Base-by-base conservation (phyloP, 2,329 filamentous ascomycete genomes). In the Onygenales sp. region DNA sequence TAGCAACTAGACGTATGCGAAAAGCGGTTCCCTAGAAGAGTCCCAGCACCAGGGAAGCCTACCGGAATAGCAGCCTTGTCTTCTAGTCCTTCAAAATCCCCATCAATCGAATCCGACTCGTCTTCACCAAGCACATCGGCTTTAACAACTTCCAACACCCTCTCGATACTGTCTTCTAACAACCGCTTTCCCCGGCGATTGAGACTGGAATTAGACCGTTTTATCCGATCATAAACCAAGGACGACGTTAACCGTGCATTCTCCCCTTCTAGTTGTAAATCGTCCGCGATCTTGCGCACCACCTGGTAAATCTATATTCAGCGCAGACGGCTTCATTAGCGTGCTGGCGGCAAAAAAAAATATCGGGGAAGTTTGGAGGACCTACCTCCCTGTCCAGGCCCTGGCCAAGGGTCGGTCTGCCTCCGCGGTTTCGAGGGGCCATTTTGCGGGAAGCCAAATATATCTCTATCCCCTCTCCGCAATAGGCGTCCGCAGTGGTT, bases 141-240 rank as follows among this genome's bases (percentile, higher is more conserved):
- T 53, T 84, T 85, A 5, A 92, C 75, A 14, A 89, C 82, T 7
- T 84, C 80, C 13, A 96, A 73, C 0, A 91, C 89, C 7, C 89
- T 78, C 57, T 95, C 89, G 58, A 97, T 89, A 38, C 87, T 86
- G 58, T 93, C 87, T 67, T 95, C 88, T 1, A 97, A 73, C 0
- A 86, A 76, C 56, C 84, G 85, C 69, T 93, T 95, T 41, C 89
- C 89, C 60, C 87, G 83, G 21, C 93, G 78, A 58, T 87, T 89
- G 21, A 97, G 72, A 51, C 86, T 90, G 0, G 90, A 95, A 67
- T 96, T 96, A 11, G 90, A 95, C 50, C 77, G 74, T 61, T 90
- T 88, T 57, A 97, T 89, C 55, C 81, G 82, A 41, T 90, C 85
- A 66, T 93, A 95, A 1, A 94, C 79, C 2, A 74, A 70, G 2